Percentiles rank a stretch among this genome's conserved stretches.
These are phyloP conservation scores for Exophiala dermatitidis DNA, from an alignment of 2,329 filamentous ascomycete genomes.

Conservation along the genomic window DNA sequence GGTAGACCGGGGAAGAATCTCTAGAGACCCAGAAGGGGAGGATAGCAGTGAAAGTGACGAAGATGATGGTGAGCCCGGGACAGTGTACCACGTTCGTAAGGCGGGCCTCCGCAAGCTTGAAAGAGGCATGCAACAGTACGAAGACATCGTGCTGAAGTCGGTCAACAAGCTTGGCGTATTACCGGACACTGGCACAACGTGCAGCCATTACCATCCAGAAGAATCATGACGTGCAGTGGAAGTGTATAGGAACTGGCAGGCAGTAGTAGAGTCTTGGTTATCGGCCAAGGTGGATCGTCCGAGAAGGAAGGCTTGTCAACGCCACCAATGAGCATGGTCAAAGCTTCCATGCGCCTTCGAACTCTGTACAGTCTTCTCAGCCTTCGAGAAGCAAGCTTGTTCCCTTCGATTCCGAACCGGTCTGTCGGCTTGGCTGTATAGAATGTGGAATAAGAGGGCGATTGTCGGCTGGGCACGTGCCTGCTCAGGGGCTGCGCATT, in stretches of 20 bases:
- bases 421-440: no score
- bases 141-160: slow-evolving; percentile 54
- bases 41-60: slow-evolving; percentile 37
- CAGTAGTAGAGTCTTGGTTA: no score
- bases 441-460: no score
- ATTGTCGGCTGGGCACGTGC: not conserved
- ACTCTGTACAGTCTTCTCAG: not conserved
- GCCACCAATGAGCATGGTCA: slow-evolving; percentile 1
- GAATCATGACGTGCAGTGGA: no score
- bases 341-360: not conserved
- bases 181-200: not conserved
- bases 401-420: no score
- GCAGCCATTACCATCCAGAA: no score
- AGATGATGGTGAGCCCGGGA: slow-evolving; percentile 39
- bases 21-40: slow-evolving; percentile 37
- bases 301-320: not conserved
- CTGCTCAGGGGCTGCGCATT: not conserved
- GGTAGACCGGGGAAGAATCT: slow-evolving; percentile 53
- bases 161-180: slow-evolving; percentile 41
- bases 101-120: slow-evolving; percentile 47
- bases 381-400: no score
- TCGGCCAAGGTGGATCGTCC: no score
- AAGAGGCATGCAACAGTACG: slow-evolving; percentile 59
- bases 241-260: no score
- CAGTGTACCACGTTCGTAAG: slow-evolving; percentile 55